Percentiles rank a stretch among this genome's conserved stretches.
Evolutionary conservation across 495 filamentous ascomycete genomes (phyloP).

Genomic region (Hypoxylon fragiforme): DNA sequence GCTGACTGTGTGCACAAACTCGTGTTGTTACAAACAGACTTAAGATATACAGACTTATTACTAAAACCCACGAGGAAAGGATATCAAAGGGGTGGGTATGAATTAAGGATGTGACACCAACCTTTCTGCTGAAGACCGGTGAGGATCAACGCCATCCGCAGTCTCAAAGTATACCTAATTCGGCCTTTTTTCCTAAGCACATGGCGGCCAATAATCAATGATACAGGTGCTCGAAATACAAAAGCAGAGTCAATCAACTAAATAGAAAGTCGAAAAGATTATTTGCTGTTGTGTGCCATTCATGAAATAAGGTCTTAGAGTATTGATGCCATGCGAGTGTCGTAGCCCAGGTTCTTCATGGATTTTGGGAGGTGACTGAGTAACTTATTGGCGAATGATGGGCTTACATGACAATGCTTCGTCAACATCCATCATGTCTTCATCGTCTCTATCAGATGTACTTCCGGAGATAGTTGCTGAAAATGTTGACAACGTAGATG

Average conservation of each 20-base stretch:
- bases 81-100: too few relatives aligned
- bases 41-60: conserved; percentile 2
- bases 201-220: too few relatives aligned
- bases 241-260: too few relatives aligned
- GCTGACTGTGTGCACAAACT: not conserved
- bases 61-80: not conserved
- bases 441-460: conserved; percentile 24
- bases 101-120: conserved; percentile 5
- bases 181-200: too few relatives aligned
- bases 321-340: too few relatives aligned
- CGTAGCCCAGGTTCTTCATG: too few relatives aligned
- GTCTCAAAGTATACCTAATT: too few relatives aligned
- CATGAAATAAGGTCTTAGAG: not conserved
- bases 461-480: not conserved
- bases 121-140: conserved; percentile 10
- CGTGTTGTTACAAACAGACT: not conserved
- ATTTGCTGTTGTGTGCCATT: too few relatives aligned
- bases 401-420: conserved; percentile 18
- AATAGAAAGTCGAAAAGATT: too few relatives aligned
- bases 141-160: not conserved
- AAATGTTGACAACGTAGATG: conserved; percentile 20
- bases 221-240: too few relatives aligned
- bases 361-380: too few relatives aligned
- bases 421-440: conserved; percentile 36
- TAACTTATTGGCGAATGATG: conserved; percentile 23